A percentile compares a stretch with the other conserved stretches of the same genome.
phyloP scores from a whole-genome alignment of 768 basidiomycete genomes.

The Pholiota microspora region DNA sequence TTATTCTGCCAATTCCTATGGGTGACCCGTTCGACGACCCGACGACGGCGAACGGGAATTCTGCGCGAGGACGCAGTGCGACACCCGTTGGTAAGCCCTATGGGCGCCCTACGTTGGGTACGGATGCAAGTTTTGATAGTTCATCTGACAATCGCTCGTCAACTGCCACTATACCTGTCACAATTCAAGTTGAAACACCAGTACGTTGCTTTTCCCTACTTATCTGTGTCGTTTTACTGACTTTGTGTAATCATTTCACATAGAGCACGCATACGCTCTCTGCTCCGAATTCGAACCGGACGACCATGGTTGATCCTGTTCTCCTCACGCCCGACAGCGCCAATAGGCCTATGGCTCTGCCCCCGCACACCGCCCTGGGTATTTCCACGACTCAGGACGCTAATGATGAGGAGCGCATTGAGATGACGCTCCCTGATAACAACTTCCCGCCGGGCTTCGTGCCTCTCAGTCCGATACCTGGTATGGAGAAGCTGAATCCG shows the following conservation, averaged over 20 bases:
- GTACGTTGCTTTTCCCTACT: not conserved
- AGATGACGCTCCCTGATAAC: slow-evolving; percentile 27
- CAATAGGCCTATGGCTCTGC: slow-evolving; percentile 19
- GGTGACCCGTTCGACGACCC: slow-evolving; percentile 16
- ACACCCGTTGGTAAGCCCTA: not conserved
- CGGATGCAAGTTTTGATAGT: not conserved
- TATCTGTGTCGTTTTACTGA: not conserved
- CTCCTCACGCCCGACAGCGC: slow-evolving; percentile 44
- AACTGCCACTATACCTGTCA: not conserved
- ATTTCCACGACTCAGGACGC: not conserved
- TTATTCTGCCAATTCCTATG: slow-evolving; percentile 20
- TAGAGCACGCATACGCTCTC: not conserved
- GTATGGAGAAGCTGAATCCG: slow-evolving; percentile 10
- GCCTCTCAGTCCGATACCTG: slow-evolving; percentile 33
- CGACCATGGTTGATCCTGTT: slow-evolving; percentile 31
- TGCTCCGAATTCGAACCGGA: not conserved
- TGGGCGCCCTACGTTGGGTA: not conserved
- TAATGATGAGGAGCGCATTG: slow-evolving; percentile 11
- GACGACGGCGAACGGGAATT: not conserved
- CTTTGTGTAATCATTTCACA: not conserved
- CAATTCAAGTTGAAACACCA: not conserved
- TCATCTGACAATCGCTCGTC: not conserved
- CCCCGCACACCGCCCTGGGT: not conserved
- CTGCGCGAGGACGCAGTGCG: too few relatives aligned
- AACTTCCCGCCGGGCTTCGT: slow-evolving; percentile 37